Conservation (phyloP, 768 basidiomycete genomes). For the Boletus rufocinnamomeus region DNA sequence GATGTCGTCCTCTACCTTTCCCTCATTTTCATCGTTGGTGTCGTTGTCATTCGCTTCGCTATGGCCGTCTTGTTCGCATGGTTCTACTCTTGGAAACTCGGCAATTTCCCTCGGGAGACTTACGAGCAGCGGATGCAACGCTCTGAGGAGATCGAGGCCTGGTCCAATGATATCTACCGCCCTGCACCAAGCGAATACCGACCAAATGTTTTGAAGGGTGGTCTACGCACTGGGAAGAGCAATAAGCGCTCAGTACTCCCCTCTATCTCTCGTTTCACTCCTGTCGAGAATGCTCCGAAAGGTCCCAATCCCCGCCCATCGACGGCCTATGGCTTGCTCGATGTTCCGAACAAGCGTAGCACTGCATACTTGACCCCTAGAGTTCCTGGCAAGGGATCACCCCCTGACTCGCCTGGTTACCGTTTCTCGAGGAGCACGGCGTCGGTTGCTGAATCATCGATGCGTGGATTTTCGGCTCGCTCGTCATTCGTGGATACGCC, state of each 20-base stretch:
- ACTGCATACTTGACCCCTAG: conserved; percentile 50
- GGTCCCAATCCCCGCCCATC: conserved; percentile 53
- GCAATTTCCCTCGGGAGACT: conserved; percentile 90
- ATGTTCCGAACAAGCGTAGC: conserved; percentile 62
- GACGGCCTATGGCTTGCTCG: conserved; percentile 68
- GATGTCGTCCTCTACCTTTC: conserved; percentile 93
- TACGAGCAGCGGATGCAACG: conserved; percentile 91
- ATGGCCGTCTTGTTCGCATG: conserved; percentile 98
- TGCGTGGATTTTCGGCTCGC: conserved; percentile 35
- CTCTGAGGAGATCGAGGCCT: conserved; percentile 89
- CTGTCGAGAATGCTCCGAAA: conserved; percentile 61
- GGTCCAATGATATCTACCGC: conserved; percentile 94
- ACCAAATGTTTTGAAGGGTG: conserved; percentile 81
- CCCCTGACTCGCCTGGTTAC: conserved; percentile 70
- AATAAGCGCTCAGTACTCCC: conserved; percentile 65
- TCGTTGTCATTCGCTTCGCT: conserved; percentile 90
- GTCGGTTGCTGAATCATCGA: conserved; percentile 56
- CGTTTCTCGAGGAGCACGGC: conserved; percentile 81
- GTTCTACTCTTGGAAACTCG: conserved; percentile 97
- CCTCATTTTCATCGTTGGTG: conserved; percentile 95
- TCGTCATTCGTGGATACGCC: conserved; percentile 64
- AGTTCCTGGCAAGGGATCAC: conserved; percentile 53
- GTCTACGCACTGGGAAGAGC: conserved; percentile 50
- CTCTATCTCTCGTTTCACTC: conserved; percentile 72
- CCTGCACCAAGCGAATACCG: conserved; percentile 90